Base-by-base conservation (phyloP, 179 eudicot species). In the Camellia oleifera region DNA sequence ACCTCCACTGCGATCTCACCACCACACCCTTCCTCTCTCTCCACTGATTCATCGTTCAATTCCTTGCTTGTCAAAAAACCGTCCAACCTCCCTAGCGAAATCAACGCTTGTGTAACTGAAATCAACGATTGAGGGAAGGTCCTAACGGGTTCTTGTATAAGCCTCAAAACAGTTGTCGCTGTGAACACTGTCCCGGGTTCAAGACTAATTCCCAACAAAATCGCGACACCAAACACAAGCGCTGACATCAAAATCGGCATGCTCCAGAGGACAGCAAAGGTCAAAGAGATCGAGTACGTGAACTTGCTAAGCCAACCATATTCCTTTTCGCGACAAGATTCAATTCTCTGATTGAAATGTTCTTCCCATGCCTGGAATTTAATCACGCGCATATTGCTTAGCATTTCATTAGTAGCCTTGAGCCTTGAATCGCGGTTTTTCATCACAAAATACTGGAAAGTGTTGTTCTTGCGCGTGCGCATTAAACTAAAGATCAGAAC, bases 321-420 rank as follows among this genome's bases (percentile, higher is more conserved):
- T 77, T 95, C 98, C 10, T 82, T 81, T 4, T 87, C 85, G 6
- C 99, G 88, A 53, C 79, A 86, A 40, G 84, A 65, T 15, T 79
- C 83, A 50, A 95, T 91, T 67, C 82, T 85, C 79, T 87, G 78
- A 58, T 81, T 83, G 81, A 94, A 95, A 40, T 92, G 98, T 17
- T 94, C 97, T 79, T 95, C 99, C 99, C 98, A 95, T 5, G 97
- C 99, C 68, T 95, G 99, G 69, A 90, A 91, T 80, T 92, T 95
- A 77, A 95, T 94, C 40, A 95, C 98, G 8, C 99, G 83, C 97
- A 95, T 95, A 79, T 87, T 84, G 66, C 87, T 90, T 9, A 95
- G 90, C 94, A 92, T 81, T 80, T 95, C 99, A 78, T 88, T 92
- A 2, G 90, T 94, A 0, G 95, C 97, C 87, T 90, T 92, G 88